Evolutionary conservation across 2,329 filamentous ascomycete genomes (phyloP).

Genomic region (Acarospora socialis): DNA sequence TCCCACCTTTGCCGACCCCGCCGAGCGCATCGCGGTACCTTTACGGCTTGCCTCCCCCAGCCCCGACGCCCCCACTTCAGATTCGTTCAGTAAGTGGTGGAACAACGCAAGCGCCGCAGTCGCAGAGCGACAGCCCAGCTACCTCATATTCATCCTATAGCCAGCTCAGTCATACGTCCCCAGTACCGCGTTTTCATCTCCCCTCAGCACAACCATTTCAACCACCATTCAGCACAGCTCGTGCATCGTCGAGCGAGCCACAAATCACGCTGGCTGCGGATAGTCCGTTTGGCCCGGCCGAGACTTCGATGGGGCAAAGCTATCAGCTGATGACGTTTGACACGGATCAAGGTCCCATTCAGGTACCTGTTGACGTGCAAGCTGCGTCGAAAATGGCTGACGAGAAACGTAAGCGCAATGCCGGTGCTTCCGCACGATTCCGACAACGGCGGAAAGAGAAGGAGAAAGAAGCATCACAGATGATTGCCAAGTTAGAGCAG

Average conservation of each 20-base stretch:
- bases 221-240: conserved; percentile 9
- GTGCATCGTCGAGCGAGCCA: too few relatives aligned
- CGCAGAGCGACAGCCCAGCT: conserved; percentile 11
- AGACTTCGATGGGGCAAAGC: conserved; percentile 7
- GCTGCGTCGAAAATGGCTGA: conserved; percentile 71
- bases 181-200: too few relatives aligned
- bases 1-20: neutral
- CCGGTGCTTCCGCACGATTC: conserved; percentile 71
- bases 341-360: conserved; percentile 22
- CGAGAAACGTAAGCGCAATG: conserved; percentile 74
- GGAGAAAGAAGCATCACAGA: conserved; percentile 56
- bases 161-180: conserved; percentile 9
- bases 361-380: conserved; percentile 49
- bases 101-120: conserved; percentile 3
- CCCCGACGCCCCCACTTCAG: neutral
- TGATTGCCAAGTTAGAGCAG: conserved; percentile 54
- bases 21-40: neutral
- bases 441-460: conserved; percentile 69
- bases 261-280: neutral
- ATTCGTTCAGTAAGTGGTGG: neutral
- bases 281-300: conserved; percentile 1
- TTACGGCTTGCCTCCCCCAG: neutral
- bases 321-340: conserved; percentile 19
- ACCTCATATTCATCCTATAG: conserved; percentile 12
- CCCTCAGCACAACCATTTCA: neutral